These are phyloP conservation scores for Acanthamoeba triangularis DNA, from an alignment of 208 protist genomes.

Conservation along the genomic window DNA sequence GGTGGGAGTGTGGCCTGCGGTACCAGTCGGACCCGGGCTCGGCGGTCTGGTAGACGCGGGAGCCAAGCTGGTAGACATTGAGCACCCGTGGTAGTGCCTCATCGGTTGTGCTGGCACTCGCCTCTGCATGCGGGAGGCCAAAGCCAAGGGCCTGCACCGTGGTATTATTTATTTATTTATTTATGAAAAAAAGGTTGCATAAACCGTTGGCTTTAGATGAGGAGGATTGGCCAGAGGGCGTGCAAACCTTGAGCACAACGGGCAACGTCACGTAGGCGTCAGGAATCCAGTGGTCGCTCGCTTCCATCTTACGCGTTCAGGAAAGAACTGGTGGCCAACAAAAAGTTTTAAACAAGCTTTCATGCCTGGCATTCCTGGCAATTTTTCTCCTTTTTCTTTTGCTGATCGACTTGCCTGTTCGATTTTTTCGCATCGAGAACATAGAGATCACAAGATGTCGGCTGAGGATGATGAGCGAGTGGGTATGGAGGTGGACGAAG, in stretches of 20 bases:
- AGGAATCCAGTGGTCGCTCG: not conserved
- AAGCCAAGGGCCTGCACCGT: not conserved
- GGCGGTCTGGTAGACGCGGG: conserved; percentile 38
- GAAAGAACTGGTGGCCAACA: no score
- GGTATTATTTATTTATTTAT: not conserved
- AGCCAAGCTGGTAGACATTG: conserved; percentile 73
- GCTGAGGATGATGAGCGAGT: not conserved
- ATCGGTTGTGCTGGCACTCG: not conserved
- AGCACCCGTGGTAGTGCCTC: not conserved
- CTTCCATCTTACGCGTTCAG: not conserved
- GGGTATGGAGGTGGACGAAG: conserved; percentile 29
- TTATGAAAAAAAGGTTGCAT: no score
- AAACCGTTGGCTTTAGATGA: not conserved
- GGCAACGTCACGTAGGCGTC: not conserved
- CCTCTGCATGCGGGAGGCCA: not conserved
- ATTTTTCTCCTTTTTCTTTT: not conserved
- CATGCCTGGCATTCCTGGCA: not conserved
- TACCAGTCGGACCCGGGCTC: conserved; percentile 59
- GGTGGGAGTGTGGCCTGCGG: no score
- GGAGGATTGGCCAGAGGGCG: not conserved
- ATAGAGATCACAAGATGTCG: not conserved
- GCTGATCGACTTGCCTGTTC: no score
- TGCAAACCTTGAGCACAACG: not conserved
- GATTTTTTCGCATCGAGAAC: no score
- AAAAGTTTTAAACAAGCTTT: no score